Evolutionary conservation across 2,329 filamentous ascomycete species (phyloP), one percentile per base, ranked within the genome.

Genomic region (Sclerotinia trifoliorum): DNA sequence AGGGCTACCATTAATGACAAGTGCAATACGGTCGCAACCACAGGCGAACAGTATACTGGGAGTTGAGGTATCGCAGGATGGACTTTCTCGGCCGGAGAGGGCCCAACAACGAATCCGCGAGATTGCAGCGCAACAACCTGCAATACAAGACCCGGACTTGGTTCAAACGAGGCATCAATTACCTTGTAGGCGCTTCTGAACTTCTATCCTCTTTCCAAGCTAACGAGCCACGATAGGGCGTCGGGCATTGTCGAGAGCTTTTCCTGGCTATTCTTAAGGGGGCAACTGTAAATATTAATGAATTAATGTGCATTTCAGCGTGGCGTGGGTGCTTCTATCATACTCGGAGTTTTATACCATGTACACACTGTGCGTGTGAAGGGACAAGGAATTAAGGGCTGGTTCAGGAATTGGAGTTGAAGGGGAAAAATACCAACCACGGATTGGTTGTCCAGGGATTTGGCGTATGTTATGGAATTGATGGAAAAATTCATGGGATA

Each of bases 221-320:
- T 72, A 66, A 71, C 49, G 26, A 29, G 19, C 10, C 46, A 29
- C 6, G 15, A 26, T 42, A 76, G 75, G 74, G 74, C 69, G 71
- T 39, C 69, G 46, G 57, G 70, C 68, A 35, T 42, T 77, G 6
- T 66, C 67, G n/a, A 72, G 63, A 35, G 63, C 69, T 49, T 77
- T 77, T 62, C 75, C 75, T n/a, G 74, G 74, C 17, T 76, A 74
- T 69, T 71, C 58, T 68, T 70, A 65, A 65, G 65, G 26, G n/a
- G 7, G 26, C 32, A 46, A 19, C 44, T 54, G 17, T 51, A 46
- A 48, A 42, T 61, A 26, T 61, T 51, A 15, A 60, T 68, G 65
- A 51, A 66, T 57, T 68, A 57, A 61, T 62, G 35, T 56, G 68
- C 48, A 68, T 68, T 69, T 67, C 69, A 71, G 70, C 71, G 67